phyloP scores from a whole-genome alignment of 148 eudicot species.

The Selenicereus undatus region DNA sequence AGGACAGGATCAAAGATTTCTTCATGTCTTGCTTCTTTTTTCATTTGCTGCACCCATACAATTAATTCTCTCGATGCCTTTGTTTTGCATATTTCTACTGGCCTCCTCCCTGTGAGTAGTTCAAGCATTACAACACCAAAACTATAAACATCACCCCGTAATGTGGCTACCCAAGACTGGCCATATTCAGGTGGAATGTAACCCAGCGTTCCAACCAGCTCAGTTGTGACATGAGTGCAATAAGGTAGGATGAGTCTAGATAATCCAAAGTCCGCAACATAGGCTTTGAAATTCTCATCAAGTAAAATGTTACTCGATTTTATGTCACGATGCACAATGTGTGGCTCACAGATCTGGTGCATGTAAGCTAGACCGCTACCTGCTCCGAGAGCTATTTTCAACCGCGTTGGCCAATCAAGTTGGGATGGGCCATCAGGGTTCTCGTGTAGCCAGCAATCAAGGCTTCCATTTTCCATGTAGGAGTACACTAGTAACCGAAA shows the following conservation, averaged over 20 bases:
- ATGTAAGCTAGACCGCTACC: conserved; percentile 85
- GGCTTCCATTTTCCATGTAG: conserved; percentile 91
- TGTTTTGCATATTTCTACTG: conserved; percentile 67
- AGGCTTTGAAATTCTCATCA: conserved; percentile 74
- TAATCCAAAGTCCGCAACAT: conserved; percentile 90
- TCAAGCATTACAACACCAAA: conserved; percentile 91
- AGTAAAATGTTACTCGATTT: conserved; percentile 93
- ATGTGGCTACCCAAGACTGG: conserved; percentile 86
- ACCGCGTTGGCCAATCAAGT: conserved; percentile 77
- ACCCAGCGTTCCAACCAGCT: conserved; percentile 87
- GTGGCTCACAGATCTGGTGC: conserved; percentile 89
- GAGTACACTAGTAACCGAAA: conserved; percentile 71
- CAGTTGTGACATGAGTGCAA: conserved; percentile 87
- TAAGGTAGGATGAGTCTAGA: conserved; percentile 78
- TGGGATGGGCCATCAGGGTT: conserved; percentile 60
- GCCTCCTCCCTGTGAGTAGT: conserved; percentile 76
- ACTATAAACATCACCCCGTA: conserved; percentile 88
- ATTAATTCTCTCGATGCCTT: conserved; percentile 72
- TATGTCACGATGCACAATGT: conserved; percentile 90
- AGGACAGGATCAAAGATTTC: conserved; percentile 62
- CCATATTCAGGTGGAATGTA: conserved; percentile 95
- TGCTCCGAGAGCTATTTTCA: conserved; percentile 65
- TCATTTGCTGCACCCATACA: conserved; percentile 74
- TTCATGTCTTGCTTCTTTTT: conserved; percentile 60
- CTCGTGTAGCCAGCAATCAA: conserved; percentile 94